Evolutionary conservation across 1,139 yeast species (phyloP), one percentile per base, ranked within the genome.

Genomic region (Kurtzmaniella quercitrusa): DNA sequence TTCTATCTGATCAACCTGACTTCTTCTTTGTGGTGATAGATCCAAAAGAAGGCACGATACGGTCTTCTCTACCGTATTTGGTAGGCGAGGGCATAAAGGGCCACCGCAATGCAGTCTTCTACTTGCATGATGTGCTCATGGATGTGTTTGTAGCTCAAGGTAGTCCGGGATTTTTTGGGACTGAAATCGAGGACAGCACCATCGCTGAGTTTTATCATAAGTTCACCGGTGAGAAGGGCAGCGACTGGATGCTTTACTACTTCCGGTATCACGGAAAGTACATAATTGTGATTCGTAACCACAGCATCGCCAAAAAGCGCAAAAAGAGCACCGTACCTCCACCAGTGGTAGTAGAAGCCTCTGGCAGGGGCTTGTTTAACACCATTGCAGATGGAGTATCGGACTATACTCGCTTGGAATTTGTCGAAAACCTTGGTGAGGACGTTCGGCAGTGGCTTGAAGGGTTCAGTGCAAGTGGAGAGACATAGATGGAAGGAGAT

Each of bases 201-300:
- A 51, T 64, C 41, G 52, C 59, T 33, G 77, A 73, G 53, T 69
- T 60, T 50, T 68, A 70, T 44, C 77, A 73, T 52, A 73, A 73
- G 48, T 72, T 71, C 52, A 67, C 68, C 38, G 63, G 67, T 45
- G 66, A 64, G 44, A 65, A 63, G 44, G 50, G 52, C 27, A 70
- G 65, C 44, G 75, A 71, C 52, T 73, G 77, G 77, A 67, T 72
- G 68, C 63, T 73, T 49, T 73, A 73, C 54, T 68, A 65, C 47
- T 55, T 71, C 40, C 59, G 58, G 37, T 57, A 63, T 47, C 58
- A 60, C 12, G 58, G 54, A 7, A 66, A 64, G 46, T 62, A 55
- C 46, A 64, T 71, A 31, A 57, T 70, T 14, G 60, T 71, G 33
- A 66, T 73, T 11, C 68, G 68, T 47, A 70, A 68, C 47, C 61